Percentiles rank a stretch among this genome's conserved stretches.
These are phyloP conservation scores for Ampelocalamus luodianensis DNA, from an alignment of 176 grass and related monocot species.

Conservation along the genomic window DNA sequence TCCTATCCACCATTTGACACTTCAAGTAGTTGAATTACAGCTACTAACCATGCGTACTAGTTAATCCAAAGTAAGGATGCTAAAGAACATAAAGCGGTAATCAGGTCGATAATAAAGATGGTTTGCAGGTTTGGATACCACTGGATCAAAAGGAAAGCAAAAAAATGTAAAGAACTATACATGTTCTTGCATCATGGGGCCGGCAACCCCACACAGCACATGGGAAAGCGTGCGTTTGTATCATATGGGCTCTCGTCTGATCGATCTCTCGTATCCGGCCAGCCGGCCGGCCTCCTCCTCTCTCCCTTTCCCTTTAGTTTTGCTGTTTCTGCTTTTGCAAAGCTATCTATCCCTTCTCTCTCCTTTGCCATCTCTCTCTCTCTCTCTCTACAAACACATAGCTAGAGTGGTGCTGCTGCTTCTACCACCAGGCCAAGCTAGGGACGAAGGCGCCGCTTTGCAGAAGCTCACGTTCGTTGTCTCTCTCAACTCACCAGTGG, in stretches of 20 bases:
- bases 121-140: constrained; percentile 47
- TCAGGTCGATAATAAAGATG: constrained; percentile 28
- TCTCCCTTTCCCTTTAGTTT: background rate
- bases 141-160: constrained; percentile 39
- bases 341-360: background rate
- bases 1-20: background rate
- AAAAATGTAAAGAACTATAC: constrained; percentile 10
- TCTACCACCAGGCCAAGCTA: background rate
- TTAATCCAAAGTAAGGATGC: constrained; percentile 42
- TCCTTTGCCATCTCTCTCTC: background rate
- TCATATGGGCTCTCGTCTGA: constrained; percentile 23
- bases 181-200: constrained; percentile 37
- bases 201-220: constrained; percentile 21
- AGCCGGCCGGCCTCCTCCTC: too few relatives aligned
- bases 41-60: background rate
- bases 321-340: constrained; percentile 34
- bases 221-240: constrained; percentile 55
- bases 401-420: constrained; percentile 25
- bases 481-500: background rate
- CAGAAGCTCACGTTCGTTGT: constrained; percentile 40
- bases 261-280: constrained; percentile 33
- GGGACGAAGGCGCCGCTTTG: constrained; percentile 41
- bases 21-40: background rate
- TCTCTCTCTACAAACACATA: background rate
- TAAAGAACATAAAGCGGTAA: constrained; percentile 19